These are phyloP conservation scores for Crithidia bombi DNA, from an alignment of 208 protist species.

Conservation along the genomic window DNA sequence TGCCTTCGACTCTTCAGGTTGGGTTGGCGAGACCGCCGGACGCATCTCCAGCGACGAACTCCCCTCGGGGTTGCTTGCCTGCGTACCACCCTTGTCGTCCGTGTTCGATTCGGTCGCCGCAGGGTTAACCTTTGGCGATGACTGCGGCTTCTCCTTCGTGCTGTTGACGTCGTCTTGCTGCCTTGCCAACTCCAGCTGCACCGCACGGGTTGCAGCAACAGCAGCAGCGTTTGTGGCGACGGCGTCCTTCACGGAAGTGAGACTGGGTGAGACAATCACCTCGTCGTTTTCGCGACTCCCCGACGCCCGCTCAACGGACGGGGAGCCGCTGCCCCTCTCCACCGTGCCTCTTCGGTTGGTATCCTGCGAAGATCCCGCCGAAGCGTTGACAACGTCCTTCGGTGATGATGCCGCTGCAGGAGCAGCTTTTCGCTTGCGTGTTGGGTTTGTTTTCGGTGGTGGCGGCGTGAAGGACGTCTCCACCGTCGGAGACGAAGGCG, in stretches of 20 bases:
- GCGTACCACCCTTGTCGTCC: too few relatives aligned
- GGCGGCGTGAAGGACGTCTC: background rate
- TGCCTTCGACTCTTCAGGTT: background rate
- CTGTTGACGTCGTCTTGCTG: too few relatives aligned
- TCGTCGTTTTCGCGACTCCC: background rate
- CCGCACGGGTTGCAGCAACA: too few relatives aligned
- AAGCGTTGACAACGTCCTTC: background rate
- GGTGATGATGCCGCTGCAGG: background rate
- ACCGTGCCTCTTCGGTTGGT: background rate
- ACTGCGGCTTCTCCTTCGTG: too few relatives aligned
- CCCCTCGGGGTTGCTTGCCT: too few relatives aligned
- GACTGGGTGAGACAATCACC: background rate
- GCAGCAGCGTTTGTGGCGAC: too few relatives aligned
- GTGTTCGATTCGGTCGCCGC: too few relatives aligned
- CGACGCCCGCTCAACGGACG: background rate
- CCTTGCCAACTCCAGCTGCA: too few relatives aligned
- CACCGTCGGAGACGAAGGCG: background rate
- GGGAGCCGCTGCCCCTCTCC: background rate
- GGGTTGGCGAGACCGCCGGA: background rate
- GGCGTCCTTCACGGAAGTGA: background rate
- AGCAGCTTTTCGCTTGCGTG: background rate
- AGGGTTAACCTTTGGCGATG: too few relatives aligned
- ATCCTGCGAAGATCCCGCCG: background rate
- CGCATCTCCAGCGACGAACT: background rate
- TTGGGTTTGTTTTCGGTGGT: background rate